Evolutionary conservation across 768 basidiomycete genomes (phyloP).

Genomic region (Jaapia argillacea): DNA sequence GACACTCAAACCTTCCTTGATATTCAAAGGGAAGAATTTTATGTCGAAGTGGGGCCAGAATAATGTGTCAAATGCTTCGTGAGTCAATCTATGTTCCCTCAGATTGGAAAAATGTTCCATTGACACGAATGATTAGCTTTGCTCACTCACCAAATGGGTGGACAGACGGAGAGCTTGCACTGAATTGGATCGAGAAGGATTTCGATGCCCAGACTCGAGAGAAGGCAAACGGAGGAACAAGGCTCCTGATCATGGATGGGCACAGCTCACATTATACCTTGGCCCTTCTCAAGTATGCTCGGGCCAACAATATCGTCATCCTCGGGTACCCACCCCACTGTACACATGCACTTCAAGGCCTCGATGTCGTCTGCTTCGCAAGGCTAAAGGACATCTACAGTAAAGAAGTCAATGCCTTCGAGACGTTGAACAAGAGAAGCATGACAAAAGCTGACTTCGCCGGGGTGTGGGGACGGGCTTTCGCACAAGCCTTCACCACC

Average conservation of each 20-base stretch:
- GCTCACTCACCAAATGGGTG: slow-evolving; percentile 14
- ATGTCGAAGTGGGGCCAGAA: slow-evolving; percentile 21
- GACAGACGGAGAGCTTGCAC: slow-evolving; percentile 11
- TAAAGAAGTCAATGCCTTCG: slow-evolving; percentile 2
- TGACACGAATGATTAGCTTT: slow-evolving; percentile 3
- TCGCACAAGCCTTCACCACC: slow-evolving; percentile 7
- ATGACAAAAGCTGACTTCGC: slow-evolving; percentile 11
- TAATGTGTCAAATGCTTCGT: slow-evolving; percentile 26
- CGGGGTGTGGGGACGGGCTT: slow-evolving; percentile 7
- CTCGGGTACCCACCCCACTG: slow-evolving; percentile 30
- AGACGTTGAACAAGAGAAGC: slow-evolving; percentile 1
- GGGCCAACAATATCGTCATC: slow-evolving; percentile 25
- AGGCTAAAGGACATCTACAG: slow-evolving; percentile 23
- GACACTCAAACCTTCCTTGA: slow-evolving; percentile 20
- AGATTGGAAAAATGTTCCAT: background rate
- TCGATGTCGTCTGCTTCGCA: slow-evolving; percentile 34
- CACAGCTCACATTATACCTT: slow-evolving; percentile 29
- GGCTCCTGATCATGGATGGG: slow-evolving; percentile 29
- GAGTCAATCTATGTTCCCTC: slow-evolving; percentile 11
- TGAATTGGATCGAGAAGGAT: slow-evolving; percentile 10
- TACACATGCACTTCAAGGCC: slow-evolving; percentile 30
- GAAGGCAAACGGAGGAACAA: slow-evolving; percentile 20
- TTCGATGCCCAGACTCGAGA: slow-evolving; percentile 25
- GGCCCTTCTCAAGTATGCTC: slow-evolving; percentile 23
- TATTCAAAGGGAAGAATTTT: slow-evolving; percentile 28